Evolutionary conservation across 768 basidiomycete genomes (phyloP).

Genomic region (Phylloporus arenicola): DNA sequence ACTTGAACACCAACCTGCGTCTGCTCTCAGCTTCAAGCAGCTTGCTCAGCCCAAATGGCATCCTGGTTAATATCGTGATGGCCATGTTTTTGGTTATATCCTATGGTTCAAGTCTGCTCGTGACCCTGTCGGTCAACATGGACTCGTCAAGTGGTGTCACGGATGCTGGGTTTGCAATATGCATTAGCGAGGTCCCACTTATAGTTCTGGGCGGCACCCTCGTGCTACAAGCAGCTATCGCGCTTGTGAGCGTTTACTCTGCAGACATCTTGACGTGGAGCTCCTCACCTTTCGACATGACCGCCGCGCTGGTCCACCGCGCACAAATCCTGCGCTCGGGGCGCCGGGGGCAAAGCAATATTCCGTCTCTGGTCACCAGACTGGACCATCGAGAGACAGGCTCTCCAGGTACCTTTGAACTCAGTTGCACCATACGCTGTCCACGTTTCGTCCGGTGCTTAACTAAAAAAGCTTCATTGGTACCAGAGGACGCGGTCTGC

Average conservation of each 20-base stretch:
- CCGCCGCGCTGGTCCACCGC: constrained; percentile 27
- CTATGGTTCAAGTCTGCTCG: constrained; percentile 25
- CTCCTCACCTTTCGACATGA: constrained; percentile 26
- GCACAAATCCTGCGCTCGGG: constrained; percentile 12
- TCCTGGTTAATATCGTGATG: constrained; percentile 18
- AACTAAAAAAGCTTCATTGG: no score
- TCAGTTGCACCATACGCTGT: no score
- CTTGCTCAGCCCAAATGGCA: constrained; percentile 21
- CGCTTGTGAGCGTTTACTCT: constrained; percentile 15
- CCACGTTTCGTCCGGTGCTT: no score
- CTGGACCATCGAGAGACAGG: no score
- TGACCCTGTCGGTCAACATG: constrained; percentile 12
- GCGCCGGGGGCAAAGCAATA: background rate
- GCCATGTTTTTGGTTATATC: constrained; percentile 26
- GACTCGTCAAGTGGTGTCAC: constrained; percentile 9
- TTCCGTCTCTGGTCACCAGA: no score
- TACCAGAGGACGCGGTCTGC: no score
- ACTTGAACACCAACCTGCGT: constrained; percentile 6
- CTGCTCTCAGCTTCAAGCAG: constrained; percentile 20
- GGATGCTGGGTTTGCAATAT: constrained; percentile 6
- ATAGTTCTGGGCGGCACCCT: constrained; percentile 24
- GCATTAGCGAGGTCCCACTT: constrained; percentile 23
- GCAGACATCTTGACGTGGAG: constrained; percentile 30
- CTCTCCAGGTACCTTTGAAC: no score
- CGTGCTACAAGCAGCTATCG: constrained; percentile 21